phyloP scores from a whole-genome alignment of 2,329 filamentous ascomycete species.

The Plectosphaerella plurivora region DNA sequence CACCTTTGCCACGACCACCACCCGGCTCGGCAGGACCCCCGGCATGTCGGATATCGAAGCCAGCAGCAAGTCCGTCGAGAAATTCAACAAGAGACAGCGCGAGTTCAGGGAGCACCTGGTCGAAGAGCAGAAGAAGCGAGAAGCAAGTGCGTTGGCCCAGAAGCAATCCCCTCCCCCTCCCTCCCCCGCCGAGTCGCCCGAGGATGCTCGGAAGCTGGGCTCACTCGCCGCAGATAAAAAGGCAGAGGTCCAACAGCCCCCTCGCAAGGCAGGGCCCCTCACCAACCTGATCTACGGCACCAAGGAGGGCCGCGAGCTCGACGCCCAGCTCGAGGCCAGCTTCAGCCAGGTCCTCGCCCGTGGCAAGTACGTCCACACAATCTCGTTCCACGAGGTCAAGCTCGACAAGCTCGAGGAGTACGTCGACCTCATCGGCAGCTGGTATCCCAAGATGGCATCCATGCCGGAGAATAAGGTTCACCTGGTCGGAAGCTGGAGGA shows the following conservation, averaged over 20 bases:
- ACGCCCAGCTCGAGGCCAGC: slow-evolving; percentile 91
- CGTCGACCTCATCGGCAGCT: slow-evolving; percentile 78
- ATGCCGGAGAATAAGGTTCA: slow-evolving; percentile 89
- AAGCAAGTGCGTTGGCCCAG: slow-evolving; percentile 68
- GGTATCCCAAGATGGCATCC: slow-evolving; percentile 87
- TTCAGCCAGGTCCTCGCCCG: slow-evolving; percentile 93
- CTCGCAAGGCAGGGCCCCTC: slow-evolving; percentile 68
- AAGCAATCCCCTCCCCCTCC: slow-evolving; percentile 32
- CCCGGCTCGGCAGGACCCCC: slow-evolving; percentile 51
- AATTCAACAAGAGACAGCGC: slow-evolving; percentile 80
- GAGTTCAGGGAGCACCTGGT: slow-evolving; percentile 80
- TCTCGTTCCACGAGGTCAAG: slow-evolving; percentile 94
- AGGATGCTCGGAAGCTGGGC: slow-evolving; percentile 45
- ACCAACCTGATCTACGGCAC: slow-evolving; percentile 95
- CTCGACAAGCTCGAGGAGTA: slow-evolving; percentile 96
- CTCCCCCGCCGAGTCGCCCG: slow-evolving; percentile 30
- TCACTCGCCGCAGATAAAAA: slow-evolving; percentile 56
- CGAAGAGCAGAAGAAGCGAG: slow-evolving; percentile 73
- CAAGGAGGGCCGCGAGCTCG: slow-evolving; percentile 88
- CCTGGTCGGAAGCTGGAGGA: slow-evolving; percentile 95
- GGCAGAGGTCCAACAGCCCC: slow-evolving; percentile 55
- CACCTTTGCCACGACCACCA: slow-evolving; percentile 53
- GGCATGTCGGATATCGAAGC: slow-evolving; percentile 77
- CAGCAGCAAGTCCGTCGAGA: slow-evolving; percentile 59
- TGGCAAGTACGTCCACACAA: slow-evolving; percentile 97